Base-by-base conservation (phyloP, 345 rosid species). In the Carallia brachiata region DNA sequence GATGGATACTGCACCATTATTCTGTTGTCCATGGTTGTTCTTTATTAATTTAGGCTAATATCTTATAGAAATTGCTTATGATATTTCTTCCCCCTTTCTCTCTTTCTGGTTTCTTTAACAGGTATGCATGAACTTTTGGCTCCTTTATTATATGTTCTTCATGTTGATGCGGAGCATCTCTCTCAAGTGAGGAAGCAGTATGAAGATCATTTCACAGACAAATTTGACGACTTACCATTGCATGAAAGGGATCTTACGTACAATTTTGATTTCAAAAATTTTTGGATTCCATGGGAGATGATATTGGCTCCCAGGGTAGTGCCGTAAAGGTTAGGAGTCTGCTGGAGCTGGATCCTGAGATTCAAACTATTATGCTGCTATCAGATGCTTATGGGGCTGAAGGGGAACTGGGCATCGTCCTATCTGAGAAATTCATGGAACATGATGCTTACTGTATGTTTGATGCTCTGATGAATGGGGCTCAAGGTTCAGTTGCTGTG, bases 101-200 rank as follows among this genome's bases (percentile, higher is more conserved):
- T 48, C 56, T 62, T 56, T 60, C 39, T 58, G 36, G 39, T 74
- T 68, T 69, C 68, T 52, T 69, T 62, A 30, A 44, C 65, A 95
- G 99, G 99, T 47, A 92, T 95, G 99, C 99, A 95, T 63, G 99
- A 95, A 81, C 94, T 95, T 62, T 78, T 95, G 85, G 99, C 99
- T 34, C 99, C 99, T 32, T 63, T 95, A 55, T 80, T 95, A 5
- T 95, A 87, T 47, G 99, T 95, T 63, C 98, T 95, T 65, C 99
- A 95, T 62, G 90, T 92, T 27, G 99, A 95, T 78, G 78, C 85
- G 1, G 87, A 87, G 30, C 92, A 73, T 73, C 94, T 95, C 66
- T 83, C 86, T 73, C 88, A 90, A 86, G 96, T 95, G 39, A 89
- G 91, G 65, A 86, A 86, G 70, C 84, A 77, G 39, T 82, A 95